A percentile compares a stretch with the other conserved stretches of the same genome.
These are phyloP conservation scores for Esteya vermicola DNA, from an alignment of 2,329 filamentous ascomycete genomes.

Conservation along the genomic window DNA sequence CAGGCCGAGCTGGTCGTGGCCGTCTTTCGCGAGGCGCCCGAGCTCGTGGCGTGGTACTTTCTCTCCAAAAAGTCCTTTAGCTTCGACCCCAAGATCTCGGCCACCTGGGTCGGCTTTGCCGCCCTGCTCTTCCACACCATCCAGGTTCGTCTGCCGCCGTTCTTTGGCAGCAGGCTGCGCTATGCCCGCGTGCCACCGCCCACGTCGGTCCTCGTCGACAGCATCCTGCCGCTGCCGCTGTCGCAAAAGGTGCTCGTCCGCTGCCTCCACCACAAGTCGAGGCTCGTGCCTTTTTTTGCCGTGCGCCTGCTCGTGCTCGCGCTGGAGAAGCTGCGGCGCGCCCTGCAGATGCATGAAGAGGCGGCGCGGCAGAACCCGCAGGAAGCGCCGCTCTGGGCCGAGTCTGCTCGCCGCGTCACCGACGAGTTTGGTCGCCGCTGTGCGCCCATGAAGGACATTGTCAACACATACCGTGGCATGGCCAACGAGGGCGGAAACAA, in stretches of 20 bases:
- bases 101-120: constrained; percentile 90
- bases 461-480: constrained; percentile 58
- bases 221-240: constrained; percentile 69
- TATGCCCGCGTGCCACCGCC: constrained; percentile 62
- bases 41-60: constrained; percentile 82
- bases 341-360: constrained; percentile 46
- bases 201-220: constrained; percentile 66
- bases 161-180: constrained; percentile 52
- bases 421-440: constrained; percentile 66
- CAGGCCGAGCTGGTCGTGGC: constrained; percentile 71
- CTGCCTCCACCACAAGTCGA: constrained; percentile 64
- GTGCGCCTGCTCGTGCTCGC: constrained; percentile 65
- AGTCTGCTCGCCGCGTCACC: constrained; percentile 52
- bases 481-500: too few species aligned
- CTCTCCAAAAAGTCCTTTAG: constrained; percentile 64
- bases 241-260: constrained; percentile 65
- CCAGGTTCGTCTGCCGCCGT: constrained; percentile 55
- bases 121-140: constrained; percentile 76
- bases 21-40: constrained; percentile 70
- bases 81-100: constrained; percentile 81
- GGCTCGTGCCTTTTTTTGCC: constrained; percentile 73
- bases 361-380: constrained; percentile 11
- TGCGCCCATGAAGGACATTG: constrained; percentile 69
- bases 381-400: constrained; percentile 42
- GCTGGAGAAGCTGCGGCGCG: constrained; percentile 59